phyloP scores from a whole-genome alignment of 495 filamentous ascomycete species.

The Terfezia boudieri region DNA sequence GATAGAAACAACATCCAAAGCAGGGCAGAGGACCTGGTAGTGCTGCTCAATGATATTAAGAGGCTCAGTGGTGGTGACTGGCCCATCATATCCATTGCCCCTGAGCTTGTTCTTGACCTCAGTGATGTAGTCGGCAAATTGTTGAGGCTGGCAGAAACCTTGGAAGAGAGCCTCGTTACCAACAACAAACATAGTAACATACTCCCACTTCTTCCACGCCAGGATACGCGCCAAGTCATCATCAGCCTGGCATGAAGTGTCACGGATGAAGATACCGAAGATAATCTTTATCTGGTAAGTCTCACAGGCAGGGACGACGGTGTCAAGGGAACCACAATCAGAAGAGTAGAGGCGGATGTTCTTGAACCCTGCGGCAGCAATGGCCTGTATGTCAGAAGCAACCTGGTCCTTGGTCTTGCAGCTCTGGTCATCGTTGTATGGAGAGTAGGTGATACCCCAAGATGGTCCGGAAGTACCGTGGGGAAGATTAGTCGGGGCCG shows the following conservation, averaged over 20 bases:
- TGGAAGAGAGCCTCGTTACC: slow-evolving; percentile 79
- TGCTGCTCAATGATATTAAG: slow-evolving; percentile 43
- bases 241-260: slow-evolving; percentile 30
- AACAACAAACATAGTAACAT: slow-evolving; percentile 58
- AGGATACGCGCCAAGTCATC: slow-evolving; percentile 43
- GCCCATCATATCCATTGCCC: slow-evolving; percentile 44
- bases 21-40: slow-evolving; percentile 37
- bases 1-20: slow-evolving; percentile 53
- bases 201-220: slow-evolving; percentile 48
- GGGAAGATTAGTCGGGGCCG: slow-evolving; percentile 1
- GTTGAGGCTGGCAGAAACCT: slow-evolving; percentile 33
- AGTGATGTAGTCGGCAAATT: slow-evolving; percentile 48
- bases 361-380: slow-evolving; percentile 52
- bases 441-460: slow-evolving; percentile 87
- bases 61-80: slow-evolving; percentile 69
- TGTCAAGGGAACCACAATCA: slow-evolving; percentile 63
- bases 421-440: slow-evolving; percentile 34
- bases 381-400: slow-evolving; percentile 38
- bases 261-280: slow-evolving; percentile 62
- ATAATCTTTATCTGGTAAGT: slow-evolving; percentile 50
- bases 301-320: slow-evolving; percentile 41
- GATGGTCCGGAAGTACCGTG: slow-evolving; percentile 21
- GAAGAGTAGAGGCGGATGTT: slow-evolving; percentile 76
- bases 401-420: slow-evolving; percentile 47
- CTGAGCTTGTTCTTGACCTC: slow-evolving; percentile 26